A percentile compares a stretch with the other conserved stretches of the same genome.
Conservation (phyloP, 768 basidiomycete genomes). For the Omphalotus guepiniiformis region DNA sequence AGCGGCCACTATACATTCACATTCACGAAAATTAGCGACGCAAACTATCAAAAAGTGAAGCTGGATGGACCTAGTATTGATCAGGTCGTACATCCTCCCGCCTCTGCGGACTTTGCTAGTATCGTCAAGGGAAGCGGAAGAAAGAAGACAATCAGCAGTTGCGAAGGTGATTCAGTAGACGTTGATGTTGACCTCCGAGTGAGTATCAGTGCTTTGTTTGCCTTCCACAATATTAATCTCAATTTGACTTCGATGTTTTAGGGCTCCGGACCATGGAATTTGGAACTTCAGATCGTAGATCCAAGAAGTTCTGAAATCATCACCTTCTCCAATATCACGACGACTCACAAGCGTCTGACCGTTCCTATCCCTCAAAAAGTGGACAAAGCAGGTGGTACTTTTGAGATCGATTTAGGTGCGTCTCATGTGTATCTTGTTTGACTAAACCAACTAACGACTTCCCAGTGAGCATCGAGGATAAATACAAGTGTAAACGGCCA, state of each 20-base stretch:
- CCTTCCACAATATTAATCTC: too few relatives aligned
- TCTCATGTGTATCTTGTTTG: neutral
- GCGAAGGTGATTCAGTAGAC: constrained; percentile 70
- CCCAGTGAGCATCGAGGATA: constrained; percentile 72
- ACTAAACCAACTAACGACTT: neutral
- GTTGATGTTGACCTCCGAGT: constrained; percentile 82
- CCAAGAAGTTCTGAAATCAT: constrained; percentile 62
- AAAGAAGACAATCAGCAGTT: constrained; percentile 64
- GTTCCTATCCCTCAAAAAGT: constrained; percentile 67
- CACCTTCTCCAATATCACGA: constrained; percentile 50
- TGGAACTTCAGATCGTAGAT: constrained; percentile 79
- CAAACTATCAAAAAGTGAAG: constrained; percentile 74
- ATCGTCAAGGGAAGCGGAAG: constrained; percentile 30
- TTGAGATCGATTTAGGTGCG: constrained; percentile 74
- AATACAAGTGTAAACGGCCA: constrained; percentile 77
- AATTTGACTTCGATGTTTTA: constrained; percentile 23
- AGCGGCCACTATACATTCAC: constrained; percentile 88
- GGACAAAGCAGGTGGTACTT: constrained; percentile 64
- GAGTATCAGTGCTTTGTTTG: constrained; percentile 20
- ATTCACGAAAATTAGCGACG: constrained; percentile 76
- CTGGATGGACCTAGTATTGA: constrained; percentile 76
- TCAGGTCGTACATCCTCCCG: constrained; percentile 87
- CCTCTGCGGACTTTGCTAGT: constrained; percentile 68
- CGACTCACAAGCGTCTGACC: constrained; percentile 48
- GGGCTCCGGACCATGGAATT: constrained; percentile 89